Evolutionary conservation across 768 basidiomycete species (phyloP).

Genomic region (Lentinula detonsa): DNA sequence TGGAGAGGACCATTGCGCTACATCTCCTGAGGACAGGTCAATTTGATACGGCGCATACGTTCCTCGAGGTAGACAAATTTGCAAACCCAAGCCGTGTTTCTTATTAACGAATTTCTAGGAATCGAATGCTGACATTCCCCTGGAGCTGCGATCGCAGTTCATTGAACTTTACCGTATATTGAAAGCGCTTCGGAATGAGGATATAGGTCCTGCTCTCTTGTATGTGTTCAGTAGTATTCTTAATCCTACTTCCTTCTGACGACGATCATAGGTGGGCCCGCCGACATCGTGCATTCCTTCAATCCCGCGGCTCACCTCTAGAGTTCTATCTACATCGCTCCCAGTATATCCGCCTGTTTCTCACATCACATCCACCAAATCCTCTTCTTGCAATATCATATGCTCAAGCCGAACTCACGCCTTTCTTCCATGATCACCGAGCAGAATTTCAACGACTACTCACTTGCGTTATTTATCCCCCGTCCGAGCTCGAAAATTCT

Average conservation of each 20-base stretch:
- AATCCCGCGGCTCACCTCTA: conserved; percentile 66
- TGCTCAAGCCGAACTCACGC: conserved; percentile 57
- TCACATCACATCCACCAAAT: conserved; percentile 54
- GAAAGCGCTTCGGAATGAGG: conserved; percentile 54
- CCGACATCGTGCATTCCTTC: conserved; percentile 60
- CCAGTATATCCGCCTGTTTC: conserved; percentile 77
- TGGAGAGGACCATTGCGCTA: conserved; percentile 65
- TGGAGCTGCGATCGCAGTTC: conserved; percentile 50
- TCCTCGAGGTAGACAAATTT: conserved; percentile 50
- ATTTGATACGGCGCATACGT: conserved; percentile 70
- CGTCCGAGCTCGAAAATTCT: conserved; percentile 24
- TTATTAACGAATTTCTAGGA: conserved; percentile 43
- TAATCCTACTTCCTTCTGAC: conserved; percentile 4
- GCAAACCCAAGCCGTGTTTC: not conserved
- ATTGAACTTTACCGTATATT: conserved; percentile 69
- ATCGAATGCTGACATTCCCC: conserved; percentile 49
- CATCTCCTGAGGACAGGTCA: conserved; percentile 81
- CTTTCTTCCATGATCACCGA: conserved; percentile 58
- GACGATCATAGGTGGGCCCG: conserved; percentile 65
- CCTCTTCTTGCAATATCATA: conserved; percentile 64
- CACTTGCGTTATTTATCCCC: conserved; percentile 51
- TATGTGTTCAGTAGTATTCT: conserved; percentile 27
- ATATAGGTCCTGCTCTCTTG: conserved; percentile 76
- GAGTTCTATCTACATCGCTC: conserved; percentile 91
- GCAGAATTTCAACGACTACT: conserved; percentile 66